Base-by-base conservation (phyloP, 148 eudicot species). In the Fagopyrum homotropicum region DNA sequence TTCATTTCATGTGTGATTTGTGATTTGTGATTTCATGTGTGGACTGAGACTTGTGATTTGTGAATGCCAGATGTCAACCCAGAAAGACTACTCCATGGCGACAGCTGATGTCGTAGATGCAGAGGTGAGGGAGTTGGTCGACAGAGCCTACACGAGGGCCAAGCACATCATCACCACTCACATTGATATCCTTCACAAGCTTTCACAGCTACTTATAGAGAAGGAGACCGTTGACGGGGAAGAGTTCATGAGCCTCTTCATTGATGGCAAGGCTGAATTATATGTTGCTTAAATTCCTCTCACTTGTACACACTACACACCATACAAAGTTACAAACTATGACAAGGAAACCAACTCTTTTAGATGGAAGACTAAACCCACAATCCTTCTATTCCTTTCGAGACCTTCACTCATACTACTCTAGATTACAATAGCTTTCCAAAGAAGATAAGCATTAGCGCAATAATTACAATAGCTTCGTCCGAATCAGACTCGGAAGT, bases 211-310 rank as follows among this genome's bases (percentile, higher is more conserved):
- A 49, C 93, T 92, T 26, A 92, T 96, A 19, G 98, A 96, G 86
- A 92, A 96, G 84, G 99, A 96, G 82, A 89, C 90, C 7, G 98
- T 96, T 10, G 99, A 96, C 71, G 99, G 99, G 0, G 99, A 96
- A 82, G 99, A 92, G 81, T 96, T 96, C 80, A 92, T 96, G 99
- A 96, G 99, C 87, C 91, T 96, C 57, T 96, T 96, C 90, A 96
- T 96, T 46, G 99, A 96, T 84, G 99, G 99, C 81, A 79, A 96
- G 85, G 99, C 99, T 44, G 98, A 95, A 72, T 84, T 95, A 51
- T 95, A 78, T 56, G 80, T 92, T 66, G 79, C 93, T 46, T 92
- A 77, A 83, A 57, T 1, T 57, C 30, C 11, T 22, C 0, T 57
- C 26, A 35, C 40, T 35, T 35, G 40, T 35, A 35, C 40, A 35